Percentiles rank a stretch among this genome's conserved stretches.
phyloP scores from a whole-genome alignment of 495 filamentous ascomycete species.

The Aspergillus carlsbadensis region DNA sequence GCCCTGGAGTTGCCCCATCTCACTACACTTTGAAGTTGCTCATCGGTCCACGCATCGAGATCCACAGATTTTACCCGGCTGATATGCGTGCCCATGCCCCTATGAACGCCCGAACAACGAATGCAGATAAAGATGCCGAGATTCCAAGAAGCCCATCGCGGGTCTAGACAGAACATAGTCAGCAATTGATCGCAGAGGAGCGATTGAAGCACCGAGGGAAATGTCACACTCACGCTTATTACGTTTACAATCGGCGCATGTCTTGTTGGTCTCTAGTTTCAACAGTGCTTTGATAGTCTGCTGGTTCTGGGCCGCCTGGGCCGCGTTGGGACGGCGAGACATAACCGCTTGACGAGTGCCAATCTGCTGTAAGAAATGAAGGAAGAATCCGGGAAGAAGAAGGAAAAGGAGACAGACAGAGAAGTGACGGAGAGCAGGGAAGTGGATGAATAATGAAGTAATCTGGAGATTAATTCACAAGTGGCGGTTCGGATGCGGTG shows the following conservation, averaged over 20 bases:
- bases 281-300: conserved; percentile 86
- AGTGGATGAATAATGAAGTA: conserved; percentile 17
- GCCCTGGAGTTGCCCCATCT: conserved; percentile 93
- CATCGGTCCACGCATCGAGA: conserved; percentile 96
- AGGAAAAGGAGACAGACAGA: conserved; percentile 5
- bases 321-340: conserved; percentile 80
- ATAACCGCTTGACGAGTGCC: conserved; percentile 49
- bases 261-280: conserved; percentile 92
- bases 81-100: conserved; percentile 98
- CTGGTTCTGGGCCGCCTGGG: conserved; percentile 85
- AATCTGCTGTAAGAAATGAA: conserved; percentile 10
- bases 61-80: conserved; percentile 97
- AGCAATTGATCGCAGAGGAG: background rate
- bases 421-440: background rate
- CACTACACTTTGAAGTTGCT: conserved; percentile 88
- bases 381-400: conserved; percentile 1
- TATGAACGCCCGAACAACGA: conserved; percentile 95
- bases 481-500: conserved; percentile 23
- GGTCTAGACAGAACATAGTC: conserved; percentile 56
- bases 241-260: conserved; percentile 96
- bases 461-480: conserved; percentile 12
- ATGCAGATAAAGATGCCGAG: conserved; percentile 95
- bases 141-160: conserved; percentile 98
- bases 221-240: conserved; percentile 76
- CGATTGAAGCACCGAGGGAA: background rate